Conservation (phyloP, 2,329 filamentous ascomycete genomes). For the Xylaria sp. region DNA sequence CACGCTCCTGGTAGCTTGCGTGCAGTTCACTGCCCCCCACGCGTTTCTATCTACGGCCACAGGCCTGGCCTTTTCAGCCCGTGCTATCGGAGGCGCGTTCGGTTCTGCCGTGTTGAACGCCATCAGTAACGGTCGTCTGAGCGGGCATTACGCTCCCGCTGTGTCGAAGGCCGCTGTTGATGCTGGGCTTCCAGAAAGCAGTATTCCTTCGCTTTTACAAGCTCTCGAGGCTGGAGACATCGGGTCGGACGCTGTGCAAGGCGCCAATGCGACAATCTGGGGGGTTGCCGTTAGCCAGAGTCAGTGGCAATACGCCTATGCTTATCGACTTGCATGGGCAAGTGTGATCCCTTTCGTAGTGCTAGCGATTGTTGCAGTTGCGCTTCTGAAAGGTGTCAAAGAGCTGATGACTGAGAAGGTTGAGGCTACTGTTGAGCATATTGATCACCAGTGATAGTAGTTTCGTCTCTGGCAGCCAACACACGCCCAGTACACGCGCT, state of each 20-base stretch:
- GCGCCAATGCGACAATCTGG: constrained; percentile 54
- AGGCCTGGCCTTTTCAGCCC: constrained; percentile 63
- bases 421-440: constrained; percentile 62
- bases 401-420: constrained; percentile 66
- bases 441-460: constrained; percentile 22
- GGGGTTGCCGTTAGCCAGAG: constrained; percentile 55
- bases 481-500: neutral
- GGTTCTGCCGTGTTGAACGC: constrained; percentile 63
- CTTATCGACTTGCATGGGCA: constrained; percentile 62
- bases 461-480: neutral
- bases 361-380: constrained; percentile 57
- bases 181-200: constrained; percentile 56
- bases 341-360: constrained; percentile 64
- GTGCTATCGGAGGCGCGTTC: constrained; percentile 64
- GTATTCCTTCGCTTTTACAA: constrained; percentile 53
- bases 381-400: constrained; percentile 59
- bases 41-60: constrained; percentile 64
- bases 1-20: constrained; percentile 60
- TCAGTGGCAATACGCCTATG: constrained; percentile 58
- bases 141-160: constrained; percentile 53
- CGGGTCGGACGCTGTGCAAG: constrained; percentile 45
- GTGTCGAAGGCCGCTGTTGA: constrained; percentile 55
- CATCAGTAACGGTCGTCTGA: constrained; percentile 61
- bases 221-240: constrained; percentile 53
- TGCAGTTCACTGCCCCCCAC: constrained; percentile 65